Evolutionary conservation across 2,329 filamentous ascomycete species (phyloP), one percentile per base, ranked within the genome.

Genomic region (Fusarium brevicatenulatum): DNA sequence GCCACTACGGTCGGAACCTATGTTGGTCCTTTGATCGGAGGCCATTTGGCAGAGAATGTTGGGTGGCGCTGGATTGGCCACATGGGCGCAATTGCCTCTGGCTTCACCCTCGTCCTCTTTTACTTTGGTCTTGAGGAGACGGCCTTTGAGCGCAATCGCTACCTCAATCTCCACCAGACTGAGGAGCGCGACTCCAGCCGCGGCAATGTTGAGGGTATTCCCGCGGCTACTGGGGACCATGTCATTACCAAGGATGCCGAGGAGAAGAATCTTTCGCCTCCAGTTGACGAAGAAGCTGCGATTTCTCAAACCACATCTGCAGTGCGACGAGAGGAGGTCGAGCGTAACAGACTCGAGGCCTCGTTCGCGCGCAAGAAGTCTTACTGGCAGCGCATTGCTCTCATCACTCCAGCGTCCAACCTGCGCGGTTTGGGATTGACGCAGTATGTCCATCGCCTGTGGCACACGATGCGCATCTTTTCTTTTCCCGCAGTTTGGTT

Each of bases 1-100:
- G 85, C 87, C 4, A 89, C 87, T 2, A 87, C 85, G 71, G 82
- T 89, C 36, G 88, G 88, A 28, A 89, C 87, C 7, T 90, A 88
- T 72, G 77, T 88, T 7, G 88, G 87, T 2, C 87, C 88, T 5
- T 72, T 89, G 47, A 80, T 89, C 19, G 86, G 85, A 28, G 85
- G 86, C 8, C 87, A 87, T 63, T 83, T 89, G 36, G 83, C 85
- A 2, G 83, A 78, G 7, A 78, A 84, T 65, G 82, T 87, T 2
- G 86, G 84, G 11, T 90, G 87, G 86, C 83, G 87, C 63, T 89
- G 87, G 86, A 86, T 89, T 37, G 86, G 86, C 6, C 87, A 86
- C 80, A 77, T 86, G 39, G 84, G 84, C 11, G 84, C 83, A 16
- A 87, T 88, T 21, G 84, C 88, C 16, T 87, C 85, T 7, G 85